Conservation (phyloP, 164 flowering plant genomes). For the Liriodendron chinense region DNA sequence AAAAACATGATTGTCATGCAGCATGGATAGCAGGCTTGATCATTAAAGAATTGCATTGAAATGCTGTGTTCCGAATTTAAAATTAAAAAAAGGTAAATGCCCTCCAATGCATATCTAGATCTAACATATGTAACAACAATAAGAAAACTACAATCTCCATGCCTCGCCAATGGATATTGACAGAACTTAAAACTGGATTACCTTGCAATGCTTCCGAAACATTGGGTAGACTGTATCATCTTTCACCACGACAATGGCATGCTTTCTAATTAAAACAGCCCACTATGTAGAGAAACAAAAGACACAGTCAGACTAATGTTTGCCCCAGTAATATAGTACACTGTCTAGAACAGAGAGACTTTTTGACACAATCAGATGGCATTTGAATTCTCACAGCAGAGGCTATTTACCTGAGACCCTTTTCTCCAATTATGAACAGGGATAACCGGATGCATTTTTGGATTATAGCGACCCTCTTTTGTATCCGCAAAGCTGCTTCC, state of each 20-base stretch:
- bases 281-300: slow-evolving; percentile 46
- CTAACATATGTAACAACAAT: not conserved
- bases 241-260: slow-evolving; percentile 71
- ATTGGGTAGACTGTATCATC: slow-evolving; percentile 69
- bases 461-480: slow-evolving; percentile 93
- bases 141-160: not conserved
- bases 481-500: slow-evolving; percentile 86
- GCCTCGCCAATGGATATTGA: not conserved
- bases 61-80: not conserved
- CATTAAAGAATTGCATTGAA: not conserved
- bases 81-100: not conserved
- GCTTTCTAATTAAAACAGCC: slow-evolving; percentile 86
- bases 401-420: slow-evolving; percentile 85
- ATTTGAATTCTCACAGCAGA: not conserved
- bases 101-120: not conserved
- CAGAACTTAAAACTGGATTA: slow-evolving; percentile 15
- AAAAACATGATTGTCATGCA: not conserved
- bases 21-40: not conserved
- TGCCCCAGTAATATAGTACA: not conserved
- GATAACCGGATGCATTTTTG: slow-evolving; percentile 83
- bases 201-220: slow-evolving; percentile 89
- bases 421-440: slow-evolving; percentile 93
- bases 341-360: not conserved
- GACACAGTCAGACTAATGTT: not conserved
- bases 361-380: not conserved